Evolutionary conservation across 208 protist species (phyloP), one percentile per base, ranked within the genome.

Genomic region (Trypanosoma rangeli): DNA sequence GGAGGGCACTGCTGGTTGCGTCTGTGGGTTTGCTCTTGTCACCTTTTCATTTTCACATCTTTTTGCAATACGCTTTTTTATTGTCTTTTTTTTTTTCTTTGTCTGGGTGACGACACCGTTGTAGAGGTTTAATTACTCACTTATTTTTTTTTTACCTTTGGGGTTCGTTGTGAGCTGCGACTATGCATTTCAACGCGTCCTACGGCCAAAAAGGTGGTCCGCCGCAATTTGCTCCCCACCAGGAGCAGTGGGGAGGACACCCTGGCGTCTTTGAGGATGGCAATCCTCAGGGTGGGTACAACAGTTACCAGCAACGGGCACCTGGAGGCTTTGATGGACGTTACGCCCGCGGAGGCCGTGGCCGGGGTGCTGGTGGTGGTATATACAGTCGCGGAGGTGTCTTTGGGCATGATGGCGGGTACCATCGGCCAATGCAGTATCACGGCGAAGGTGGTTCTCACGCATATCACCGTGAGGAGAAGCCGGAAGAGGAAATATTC

Each of bases 401-500:
- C 20, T 67, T 57, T 53, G 56, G 31, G n/a, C 33, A 71, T 31
- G 68, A 67, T 13, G 18, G 46, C 16, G 59, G 49, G 26, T 60
- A 46, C 22, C 8, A n/a, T 20, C 72, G 65, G 9, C 48, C 68
- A 15, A 39, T 58, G 63, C 69, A 57, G 12, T 79, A 79, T 73
- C 73, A 63, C 35, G 46, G 48, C 31, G 73, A 70, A 53, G 24
- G 55, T 37, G 33, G 57, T 5, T 76, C 68, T 39, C 71, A 66
- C 49, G 68, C 54, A 49, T 95, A 95, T 74, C 81, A 88, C 73
- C 90, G 90, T 52, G 85, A 92, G 78, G 91, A 96, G 77, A 93
- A 93, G 76, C 44, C 87, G 20, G 91, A 96, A 64, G 91, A 96
- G 39, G 88, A 96, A 55, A 92, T 96, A 78, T 96, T 96, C 73